These are phyloP conservation scores for Mycogone perniciosa DNA, from an alignment of 2,329 filamentous ascomycete genomes.

Conservation along the genomic window DNA sequence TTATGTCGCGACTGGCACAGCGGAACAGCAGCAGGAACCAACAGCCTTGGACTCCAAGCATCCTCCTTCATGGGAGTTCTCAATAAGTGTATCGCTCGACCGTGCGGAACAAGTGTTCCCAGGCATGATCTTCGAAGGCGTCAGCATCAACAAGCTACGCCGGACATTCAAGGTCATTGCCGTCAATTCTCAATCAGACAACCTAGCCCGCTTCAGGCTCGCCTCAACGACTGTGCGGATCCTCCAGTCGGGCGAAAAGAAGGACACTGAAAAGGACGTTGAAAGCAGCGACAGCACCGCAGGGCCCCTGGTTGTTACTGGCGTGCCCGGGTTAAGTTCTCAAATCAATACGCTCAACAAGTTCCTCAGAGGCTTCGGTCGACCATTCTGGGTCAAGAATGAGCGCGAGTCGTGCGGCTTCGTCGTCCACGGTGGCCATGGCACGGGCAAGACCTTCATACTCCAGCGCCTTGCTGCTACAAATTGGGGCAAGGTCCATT, in stretches of 20 bases:
- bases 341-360: slow-evolving; percentile 62
- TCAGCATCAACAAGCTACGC: slow-evolving; percentile 29
- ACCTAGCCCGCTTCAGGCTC: slow-evolving; percentile 39
- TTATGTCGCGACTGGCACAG: slow-evolving; percentile 35
- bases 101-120: slow-evolving; percentile 63
- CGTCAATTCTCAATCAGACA: slow-evolving; percentile 47
- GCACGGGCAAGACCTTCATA: slow-evolving; percentile 78
- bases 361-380: slow-evolving; percentile 53
- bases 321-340: slow-evolving; percentile 61
- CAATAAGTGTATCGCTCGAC: slow-evolving; percentile 33
- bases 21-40: slow-evolving; percentile 22
- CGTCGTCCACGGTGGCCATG: slow-evolving; percentile 72
- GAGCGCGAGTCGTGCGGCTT: slow-evolving; percentile 48
- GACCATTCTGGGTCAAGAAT: slow-evolving; percentile 23
- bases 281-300: slow-evolving; percentile 10
- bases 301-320: slow-evolving; percentile 39
- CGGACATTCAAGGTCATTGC: slow-evolving; percentile 47
- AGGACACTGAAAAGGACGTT: slow-evolving; percentile 7
- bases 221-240: slow-evolving; percentile 34
- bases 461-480: slow-evolving; percentile 60
- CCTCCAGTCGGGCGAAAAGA: slow-evolving; percentile 24
- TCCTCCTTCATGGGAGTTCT: slow-evolving; percentile 30
- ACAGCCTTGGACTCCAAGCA: slow-evolving; percentile 18
- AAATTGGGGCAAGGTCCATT: slow-evolving; percentile 64
- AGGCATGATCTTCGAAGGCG: slow-evolving; percentile 63